Conservation (phyloP, 2,329 filamentous ascomycete genomes). For the Lecanicillium sp. region DNA sequence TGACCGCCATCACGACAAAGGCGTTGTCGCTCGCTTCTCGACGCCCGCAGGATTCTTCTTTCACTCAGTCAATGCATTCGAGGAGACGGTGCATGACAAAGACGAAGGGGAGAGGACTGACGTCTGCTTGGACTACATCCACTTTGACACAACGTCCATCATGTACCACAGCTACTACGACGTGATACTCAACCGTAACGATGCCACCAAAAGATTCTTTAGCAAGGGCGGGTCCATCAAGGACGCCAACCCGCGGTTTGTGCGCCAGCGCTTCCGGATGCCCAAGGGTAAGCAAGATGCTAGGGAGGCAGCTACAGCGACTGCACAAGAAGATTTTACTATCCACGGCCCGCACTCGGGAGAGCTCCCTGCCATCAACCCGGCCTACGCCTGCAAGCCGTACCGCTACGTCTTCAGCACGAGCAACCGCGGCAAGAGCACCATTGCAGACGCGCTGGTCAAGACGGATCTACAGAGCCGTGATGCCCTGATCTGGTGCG, state of each 20-base stretch:
- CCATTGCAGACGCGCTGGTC: constrained; percentile 43
- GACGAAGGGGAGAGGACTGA: constrained; percentile 57
- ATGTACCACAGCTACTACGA: constrained; percentile 58
- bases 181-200: constrained; percentile 42
- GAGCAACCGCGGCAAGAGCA: constrained; percentile 43
- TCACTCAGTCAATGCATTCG: constrained; percentile 65
- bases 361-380: constrained; percentile 56
- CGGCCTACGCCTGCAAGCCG: constrained; percentile 35
- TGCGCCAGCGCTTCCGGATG: constrained; percentile 2
- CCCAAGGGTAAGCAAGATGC: neutral
- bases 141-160: constrained; percentile 22
- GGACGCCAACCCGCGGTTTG: neutral
- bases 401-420: constrained; percentile 51
- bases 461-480: constrained; percentile 50
- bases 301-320: neutral
- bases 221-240: constrained; percentile 21
- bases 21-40: constrained; percentile 56
- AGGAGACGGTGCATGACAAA: constrained; percentile 37
- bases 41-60: constrained; percentile 62
- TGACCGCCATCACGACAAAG: constrained; percentile 50
- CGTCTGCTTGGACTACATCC: constrained; percentile 39
- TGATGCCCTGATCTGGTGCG: constrained; percentile 41
- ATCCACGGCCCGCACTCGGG: constrained; percentile 33
- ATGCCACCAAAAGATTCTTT: constrained; percentile 2
- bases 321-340: constrained; percentile 15